Base-by-base conservation (phyloP, 768 basidiomycete species). In the Dioszegia hungarica region DNA sequence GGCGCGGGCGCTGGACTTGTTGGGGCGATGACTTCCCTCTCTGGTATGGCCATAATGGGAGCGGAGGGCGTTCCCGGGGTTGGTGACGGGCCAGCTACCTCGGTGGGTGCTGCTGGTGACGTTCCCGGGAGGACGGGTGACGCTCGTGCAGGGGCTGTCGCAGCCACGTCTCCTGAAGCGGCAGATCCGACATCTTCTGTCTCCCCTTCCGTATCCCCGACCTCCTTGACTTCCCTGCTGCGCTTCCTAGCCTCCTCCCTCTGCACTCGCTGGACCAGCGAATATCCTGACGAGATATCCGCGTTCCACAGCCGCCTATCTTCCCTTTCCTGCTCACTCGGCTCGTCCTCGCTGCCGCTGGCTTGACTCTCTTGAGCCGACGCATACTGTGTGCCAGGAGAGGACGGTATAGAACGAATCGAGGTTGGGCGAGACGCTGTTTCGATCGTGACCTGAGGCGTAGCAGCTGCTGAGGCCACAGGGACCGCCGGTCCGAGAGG, bases 281-380 rank as follows among this genome's bases (percentile, higher is more conserved):
- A 62, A 53, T 73, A 70, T 24, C 71, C 71, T 12, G 71, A 66
- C 41, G 70, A 54, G 12, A 73, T 46, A 63, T 73, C 71, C n/a
- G 59, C 60, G 44, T 73, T 73, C 71, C 71, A 73, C 38, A 59
- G 29, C 27, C 54, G 49, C 40, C 71, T 54, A 56, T 73, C 71
- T 29, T 52, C 53, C 33, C 71, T 46, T 28, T 67, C 66, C 2
- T 63, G 52, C 14, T 55, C 62, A 10, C 40, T 29, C 15, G n/a
- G 20, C 17, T 51, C 49, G 14, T 51, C 49, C 24, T 38, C 49
- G 34, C 49, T 51, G 3, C 24, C 17, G 9, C 34, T 38, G 2
- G 19, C 49, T 12, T 61, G 63, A 17, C 63, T 64, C 17, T 51
- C 31, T 6, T 50, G 52, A 14, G 58, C 59, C 15, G 62, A 64